Evolutionary conservation across 495 filamentous ascomycete species (phyloP).

Genomic region (Hyaloscypha variabilis): DNA sequence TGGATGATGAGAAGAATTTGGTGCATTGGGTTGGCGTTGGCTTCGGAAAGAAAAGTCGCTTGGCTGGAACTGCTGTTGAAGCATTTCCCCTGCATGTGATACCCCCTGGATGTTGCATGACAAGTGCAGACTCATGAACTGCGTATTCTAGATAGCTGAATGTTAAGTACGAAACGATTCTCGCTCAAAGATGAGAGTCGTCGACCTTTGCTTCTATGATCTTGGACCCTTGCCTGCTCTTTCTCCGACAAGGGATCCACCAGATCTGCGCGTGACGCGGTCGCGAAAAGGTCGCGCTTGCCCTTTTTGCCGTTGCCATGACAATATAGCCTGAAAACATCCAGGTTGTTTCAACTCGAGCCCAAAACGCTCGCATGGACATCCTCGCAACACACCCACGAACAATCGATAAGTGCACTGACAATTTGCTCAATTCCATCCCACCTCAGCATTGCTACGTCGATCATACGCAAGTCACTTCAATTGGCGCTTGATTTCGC

Average conservation of each 20-base stretch:
- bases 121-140: not conserved
- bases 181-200: not conserved
- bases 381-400: slow-evolving; percentile 23
- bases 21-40: slow-evolving; percentile 19
- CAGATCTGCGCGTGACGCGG: slow-evolving; percentile 5
- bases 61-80: slow-evolving; percentile 7
- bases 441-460: slow-evolving; percentile 21
- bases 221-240: not conserved
- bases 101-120: slow-evolving; percentile 1
- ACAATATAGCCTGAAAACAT: slow-evolving; percentile 12
- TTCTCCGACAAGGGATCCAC: not conserved
- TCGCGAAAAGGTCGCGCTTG: slow-evolving; percentile 19
- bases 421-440: slow-evolving; percentile 21
- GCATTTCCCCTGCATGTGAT: slow-evolving; percentile 5
- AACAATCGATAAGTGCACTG: slow-evolving; percentile 29
- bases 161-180: not conserved
- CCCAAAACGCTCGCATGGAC: slow-evolving; percentile 31
- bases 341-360: slow-evolving; percentile 8
- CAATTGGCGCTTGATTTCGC: slow-evolving; percentile 9
- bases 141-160: not conserved
- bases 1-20: slow-evolving; percentile 19
- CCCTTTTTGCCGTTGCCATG: slow-evolving; percentile 24
- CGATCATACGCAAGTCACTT: not conserved
- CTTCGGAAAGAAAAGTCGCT: not conserved
- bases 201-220: not conserved